These are phyloP conservation scores for Rauvolfia tetraphylla DNA, from an alignment of 257 asterid genomes.

Conservation along the genomic window DNA sequence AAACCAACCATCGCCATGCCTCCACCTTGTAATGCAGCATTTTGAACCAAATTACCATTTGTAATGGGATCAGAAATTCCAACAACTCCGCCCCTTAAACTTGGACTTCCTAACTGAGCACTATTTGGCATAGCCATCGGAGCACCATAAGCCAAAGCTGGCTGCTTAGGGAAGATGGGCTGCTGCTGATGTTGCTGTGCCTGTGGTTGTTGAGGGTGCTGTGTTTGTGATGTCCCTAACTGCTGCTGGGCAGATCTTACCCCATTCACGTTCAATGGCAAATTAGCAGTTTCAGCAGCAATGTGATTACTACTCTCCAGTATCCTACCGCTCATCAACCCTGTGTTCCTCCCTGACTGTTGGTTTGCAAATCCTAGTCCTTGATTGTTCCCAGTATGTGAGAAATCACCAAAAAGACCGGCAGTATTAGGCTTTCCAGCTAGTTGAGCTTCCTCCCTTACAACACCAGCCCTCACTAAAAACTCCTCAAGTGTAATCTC, in stretches of 20 bases:
- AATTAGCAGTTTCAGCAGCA: slow-evolving; percentile 36
- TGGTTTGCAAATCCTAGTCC: slow-evolving; percentile 50
- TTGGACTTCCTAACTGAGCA: slow-evolving; percentile 44
- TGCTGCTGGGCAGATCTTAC: slow-evolving; percentile 46
- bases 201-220: slow-evolving; percentile 30
- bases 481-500: slow-evolving; percentile 93
- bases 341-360: slow-evolving; percentile 34
- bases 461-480: slow-evolving; percentile 78
- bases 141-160: slow-evolving; percentile 46
- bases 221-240: slow-evolving; percentile 22
- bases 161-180: slow-evolving; percentile 62
- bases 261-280: slow-evolving; percentile 54
- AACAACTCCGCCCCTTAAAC: slow-evolving; percentile 45
- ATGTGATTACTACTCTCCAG: slow-evolving; percentile 39
- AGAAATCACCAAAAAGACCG: slow-evolving; percentile 44
- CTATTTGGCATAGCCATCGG: slow-evolving; percentile 43
- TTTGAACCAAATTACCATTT: slow-evolving; percentile 45
- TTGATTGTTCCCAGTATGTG: slow-evolving; percentile 29
- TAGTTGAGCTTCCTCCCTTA: slow-evolving; percentile 64
- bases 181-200: slow-evolving; percentile 38
- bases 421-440: slow-evolving; percentile 34
- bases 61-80: slow-evolving; percentile 45
- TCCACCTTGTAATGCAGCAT: slow-evolving; percentile 36
- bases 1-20: slow-evolving; percentile 61
- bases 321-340: slow-evolving; percentile 35